These are phyloP conservation scores for Diplocarpon mali DNA, from an alignment of 2,329 filamentous ascomycete genomes.

Conservation along the genomic window DNA sequence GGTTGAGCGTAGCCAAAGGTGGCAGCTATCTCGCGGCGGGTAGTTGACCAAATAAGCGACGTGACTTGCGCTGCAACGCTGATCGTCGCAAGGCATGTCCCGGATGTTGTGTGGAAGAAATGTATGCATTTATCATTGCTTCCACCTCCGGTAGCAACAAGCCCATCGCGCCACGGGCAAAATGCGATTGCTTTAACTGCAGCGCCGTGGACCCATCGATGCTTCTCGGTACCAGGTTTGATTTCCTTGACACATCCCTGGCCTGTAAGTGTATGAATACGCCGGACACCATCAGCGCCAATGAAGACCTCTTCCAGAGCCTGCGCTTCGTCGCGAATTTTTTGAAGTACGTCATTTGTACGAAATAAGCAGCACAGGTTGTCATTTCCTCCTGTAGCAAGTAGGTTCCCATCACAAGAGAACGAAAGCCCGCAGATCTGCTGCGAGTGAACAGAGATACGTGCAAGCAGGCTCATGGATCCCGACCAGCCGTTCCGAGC, in stretches of 20 bases:
- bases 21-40: constrained; percentile 75
- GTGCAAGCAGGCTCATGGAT: constrained; percentile 64
- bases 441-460: constrained; percentile 69
- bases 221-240: constrained; percentile 46
- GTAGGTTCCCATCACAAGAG: constrained; percentile 63
- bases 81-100: constrained; percentile 77
- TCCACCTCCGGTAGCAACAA: constrained; percentile 85
- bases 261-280: constrained; percentile 25
- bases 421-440: constrained; percentile 91
- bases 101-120: constrained; percentile 83
- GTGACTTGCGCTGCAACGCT: constrained; percentile 91
- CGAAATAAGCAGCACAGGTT: constrained; percentile 80
- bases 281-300: constrained; percentile 22
- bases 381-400: constrained; percentile 88
- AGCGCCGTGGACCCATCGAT: constrained; percentile 69
- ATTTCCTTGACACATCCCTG: constrained; percentile 35
- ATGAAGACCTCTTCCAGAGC: constrained; percentile 14
- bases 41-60: constrained; percentile 80
- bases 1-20: constrained; percentile 92
- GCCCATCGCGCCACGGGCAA: constrained; percentile 81
- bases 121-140: constrained; percentile 93
- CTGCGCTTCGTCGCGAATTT: constrained; percentile 6
- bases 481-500: constrained; percentile 61
- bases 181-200: constrained; percentile 96
- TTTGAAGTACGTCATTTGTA: constrained; percentile 17